Conservation (phyloP, 805 yeast genomes). For the Yarrowia yakushimensis region DNA sequence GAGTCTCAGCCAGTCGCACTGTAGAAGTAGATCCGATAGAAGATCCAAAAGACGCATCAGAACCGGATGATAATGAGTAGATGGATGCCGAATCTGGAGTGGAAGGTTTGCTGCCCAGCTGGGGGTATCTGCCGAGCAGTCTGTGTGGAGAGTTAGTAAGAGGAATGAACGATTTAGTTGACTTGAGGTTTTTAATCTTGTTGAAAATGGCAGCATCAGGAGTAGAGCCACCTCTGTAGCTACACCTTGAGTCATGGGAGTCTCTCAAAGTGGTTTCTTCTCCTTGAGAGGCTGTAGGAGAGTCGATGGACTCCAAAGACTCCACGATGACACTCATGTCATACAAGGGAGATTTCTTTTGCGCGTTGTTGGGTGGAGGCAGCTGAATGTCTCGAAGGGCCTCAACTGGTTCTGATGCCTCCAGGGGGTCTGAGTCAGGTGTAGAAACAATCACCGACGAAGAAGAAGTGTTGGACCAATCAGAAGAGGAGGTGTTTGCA, state of each 20-base stretch:
- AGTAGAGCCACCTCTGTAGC: not conserved
- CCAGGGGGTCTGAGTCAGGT: not conserved
- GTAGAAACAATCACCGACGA: not conserved
- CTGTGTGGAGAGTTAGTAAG: conserved; percentile 22
- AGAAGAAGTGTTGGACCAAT: conserved; percentile 9
- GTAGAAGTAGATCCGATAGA: conserved; percentile 5
- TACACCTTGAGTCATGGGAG: not conserved
- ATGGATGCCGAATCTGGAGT: not conserved
- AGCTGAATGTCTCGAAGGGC: not conserved
- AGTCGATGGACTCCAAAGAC: not conserved
- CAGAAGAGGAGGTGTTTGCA: conserved; percentile 12
- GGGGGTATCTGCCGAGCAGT: conserved; percentile 17
- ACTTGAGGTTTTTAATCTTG: conserved; percentile 3
- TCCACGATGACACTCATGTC: conserved; percentile 16
- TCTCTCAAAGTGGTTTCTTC: not conserved
- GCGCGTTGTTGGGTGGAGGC: not conserved
- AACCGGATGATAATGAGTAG: not conserved
- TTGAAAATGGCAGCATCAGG: not conserved
- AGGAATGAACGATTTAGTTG: conserved; percentile 8
- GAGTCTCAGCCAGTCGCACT: not conserved
- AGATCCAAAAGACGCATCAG: conserved; percentile 4
- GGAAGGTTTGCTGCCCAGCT: conserved; percentile 1
- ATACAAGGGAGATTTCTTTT: not conserved
- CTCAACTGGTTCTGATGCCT: conserved; percentile 1
- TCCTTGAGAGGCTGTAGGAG: not conserved